A percentile compares a stretch with the other conserved stretches of the same genome.
phyloP scores from a whole-genome alignment of 2,329 filamentous ascomycete genomes.

The Hypoxylon sp. region DNA sequence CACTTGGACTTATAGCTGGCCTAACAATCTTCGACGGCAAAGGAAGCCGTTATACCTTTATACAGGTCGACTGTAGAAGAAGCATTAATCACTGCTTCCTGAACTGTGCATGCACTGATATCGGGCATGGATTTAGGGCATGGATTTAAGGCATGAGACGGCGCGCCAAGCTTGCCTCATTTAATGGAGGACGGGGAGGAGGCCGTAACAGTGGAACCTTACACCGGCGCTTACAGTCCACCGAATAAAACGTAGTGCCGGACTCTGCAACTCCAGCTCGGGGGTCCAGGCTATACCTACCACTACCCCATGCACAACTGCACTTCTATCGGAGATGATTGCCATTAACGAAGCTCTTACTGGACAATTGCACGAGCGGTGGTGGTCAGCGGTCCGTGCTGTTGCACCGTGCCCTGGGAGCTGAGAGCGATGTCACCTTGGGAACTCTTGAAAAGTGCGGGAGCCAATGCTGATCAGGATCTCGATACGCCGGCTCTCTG shows the following conservation, averaged over 20 bases:
- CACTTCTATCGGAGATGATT: slow-evolving; percentile 21
- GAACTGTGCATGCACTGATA: slow-evolving; percentile 2
- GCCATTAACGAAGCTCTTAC: slow-evolving; percentile 24
- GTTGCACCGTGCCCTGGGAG: slow-evolving; percentile 25
- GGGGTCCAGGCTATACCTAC: slow-evolving; percentile 8
- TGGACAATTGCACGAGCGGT: slow-evolving; percentile 7
- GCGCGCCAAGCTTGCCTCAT: slow-evolving; percentile 28
- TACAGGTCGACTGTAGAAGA: not conserved
- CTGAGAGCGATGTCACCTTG: slow-evolving; percentile 33
- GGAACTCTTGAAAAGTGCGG: slow-evolving; percentile 13
- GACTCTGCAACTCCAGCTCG: slow-evolving; percentile 14
- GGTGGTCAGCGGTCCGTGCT: slow-evolving; percentile 30
- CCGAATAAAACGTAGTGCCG: slow-evolving; percentile 27
- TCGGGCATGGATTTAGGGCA: slow-evolving; percentile 9
- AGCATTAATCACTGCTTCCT: not conserved
- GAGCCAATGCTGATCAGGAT: slow-evolving; percentile 28
- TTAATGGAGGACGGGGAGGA: slow-evolving; percentile 12
- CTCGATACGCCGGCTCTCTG: slow-evolving; percentile 13
- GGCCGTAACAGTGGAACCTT: slow-evolving; percentile 14
- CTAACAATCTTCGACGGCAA: not conserved
- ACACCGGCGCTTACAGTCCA: slow-evolving; percentile 24
- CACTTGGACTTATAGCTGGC: not conserved
- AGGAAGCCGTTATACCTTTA: not conserved
- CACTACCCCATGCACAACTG: slow-evolving; percentile 8
- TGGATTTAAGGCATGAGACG: slow-evolving; percentile 5